Percentiles rank a stretch among this genome's conserved stretches.
Evolutionary conservation across 768 basidiomycete genomes (phyloP).

Genomic region (Gloeopeniophorella convolvens): DNA sequence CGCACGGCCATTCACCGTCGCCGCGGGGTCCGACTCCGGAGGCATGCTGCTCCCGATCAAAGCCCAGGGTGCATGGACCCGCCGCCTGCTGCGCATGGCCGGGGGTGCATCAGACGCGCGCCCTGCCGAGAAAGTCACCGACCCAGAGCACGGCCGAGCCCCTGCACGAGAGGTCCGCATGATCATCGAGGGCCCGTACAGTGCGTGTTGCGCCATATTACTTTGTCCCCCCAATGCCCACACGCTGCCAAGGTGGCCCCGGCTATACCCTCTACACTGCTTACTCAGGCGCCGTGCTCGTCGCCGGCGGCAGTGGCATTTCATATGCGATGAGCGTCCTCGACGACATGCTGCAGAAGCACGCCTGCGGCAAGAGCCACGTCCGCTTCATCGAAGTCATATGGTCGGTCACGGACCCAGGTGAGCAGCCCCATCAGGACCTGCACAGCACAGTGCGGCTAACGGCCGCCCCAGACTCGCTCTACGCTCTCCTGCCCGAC

Average conservation of each 20-base stretch:
- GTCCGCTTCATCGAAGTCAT: slow-evolving; percentile 44
- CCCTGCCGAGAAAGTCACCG: slow-evolving; percentile 10
- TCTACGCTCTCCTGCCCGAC: slow-evolving; percentile 35
- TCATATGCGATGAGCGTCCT: slow-evolving; percentile 47
- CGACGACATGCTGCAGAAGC: slow-evolving; percentile 44
- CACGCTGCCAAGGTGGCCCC: slow-evolving; percentile 31
- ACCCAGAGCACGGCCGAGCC: slow-evolving; percentile 3
- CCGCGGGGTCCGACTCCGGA: slow-evolving; percentile 35
- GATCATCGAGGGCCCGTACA: slow-evolving; percentile 51
- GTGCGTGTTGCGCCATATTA: slow-evolving; percentile 22
- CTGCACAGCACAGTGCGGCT: slow-evolving; percentile 13
- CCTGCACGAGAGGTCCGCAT: slow-evolving; percentile 28
- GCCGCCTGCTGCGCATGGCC: slow-evolving; percentile 36
- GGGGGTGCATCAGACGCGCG: slow-evolving; percentile 31
- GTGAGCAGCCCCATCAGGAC: too few species aligned
- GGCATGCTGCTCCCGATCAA: slow-evolving; percentile 48
- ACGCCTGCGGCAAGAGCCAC: slow-evolving; percentile 30
- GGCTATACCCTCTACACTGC: slow-evolving; percentile 41
- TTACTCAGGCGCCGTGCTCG: slow-evolving; percentile 47
- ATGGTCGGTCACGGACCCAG: slow-evolving; percentile 45
- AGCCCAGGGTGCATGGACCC: slow-evolving; percentile 45
- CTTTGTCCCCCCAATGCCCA: slow-evolving; percentile 5
- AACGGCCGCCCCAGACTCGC: slow-evolving; percentile 26
- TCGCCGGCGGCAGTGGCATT: slow-evolving; percentile 58
- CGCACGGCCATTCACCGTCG: slow-evolving; percentile 38